Percentiles rank a stretch among this genome's conserved stretches.
These are phyloP conservation scores for Aspergillus niger DNA, from an alignment of 2,329 filamentous ascomycete species.

Conservation along the genomic window DNA sequence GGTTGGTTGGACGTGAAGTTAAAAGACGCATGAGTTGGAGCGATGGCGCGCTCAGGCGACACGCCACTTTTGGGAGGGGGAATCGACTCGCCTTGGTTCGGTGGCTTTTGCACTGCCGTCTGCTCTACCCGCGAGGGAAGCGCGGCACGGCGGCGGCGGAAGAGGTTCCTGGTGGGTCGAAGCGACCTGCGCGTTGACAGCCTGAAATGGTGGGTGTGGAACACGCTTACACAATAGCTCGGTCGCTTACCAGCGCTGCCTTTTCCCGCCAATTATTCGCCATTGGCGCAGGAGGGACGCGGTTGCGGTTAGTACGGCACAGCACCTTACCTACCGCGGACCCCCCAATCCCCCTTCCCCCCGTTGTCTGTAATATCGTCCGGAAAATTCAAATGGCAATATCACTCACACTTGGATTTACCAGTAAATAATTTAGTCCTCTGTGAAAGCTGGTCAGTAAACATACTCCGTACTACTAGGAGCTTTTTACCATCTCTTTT, in stretches of 20 bases:
- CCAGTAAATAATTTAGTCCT: too few species aligned
- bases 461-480: too few species aligned
- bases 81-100: constrained; percentile 19
- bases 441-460: too few species aligned
- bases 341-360: too few species aligned
- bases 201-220: not conserved
- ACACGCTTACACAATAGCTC: constrained; percentile 4
- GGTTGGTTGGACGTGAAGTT: constrained; percentile 31
- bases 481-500: too few species aligned
- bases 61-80: constrained; percentile 25
- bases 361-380: too few species aligned
- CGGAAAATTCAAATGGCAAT: too few species aligned
- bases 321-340: not conserved
- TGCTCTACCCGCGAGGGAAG: constrained; percentile 26
- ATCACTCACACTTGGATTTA: too few species aligned
- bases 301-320: constrained; percentile 18
- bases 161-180: constrained; percentile 15
- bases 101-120: constrained; percentile 5
- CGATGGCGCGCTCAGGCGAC: constrained; percentile 35
- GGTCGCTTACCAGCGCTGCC: constrained; percentile 12
- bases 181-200: constrained; percentile 8
- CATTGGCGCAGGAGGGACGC: constrained; percentile 27
- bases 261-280: constrained; percentile 25
- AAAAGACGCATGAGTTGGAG: constrained; percentile 24
- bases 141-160: constrained; percentile 24